Base-by-base conservation (phyloP, 352 stramenopile genomes). In the Elongisporangium senticosum region DNA sequence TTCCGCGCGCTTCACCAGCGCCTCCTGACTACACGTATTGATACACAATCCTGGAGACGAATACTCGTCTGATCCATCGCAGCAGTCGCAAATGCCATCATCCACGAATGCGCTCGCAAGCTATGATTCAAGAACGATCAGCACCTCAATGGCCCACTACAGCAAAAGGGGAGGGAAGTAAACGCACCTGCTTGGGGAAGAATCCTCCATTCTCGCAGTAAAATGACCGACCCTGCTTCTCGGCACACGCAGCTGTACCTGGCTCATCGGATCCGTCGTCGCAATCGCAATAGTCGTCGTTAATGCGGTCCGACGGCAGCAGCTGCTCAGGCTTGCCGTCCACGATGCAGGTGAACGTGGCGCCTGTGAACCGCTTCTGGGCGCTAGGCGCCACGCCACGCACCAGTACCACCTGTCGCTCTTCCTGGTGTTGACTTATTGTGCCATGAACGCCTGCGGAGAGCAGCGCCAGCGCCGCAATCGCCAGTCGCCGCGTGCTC, bases 81-180 rank as follows among this genome's bases (percentile, higher is more conserved):
- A 99, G 71, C 97, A 99, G 78, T 99, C 96, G 64, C 97, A 99
- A 56, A 99, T 82, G 10, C 90, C 93, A 68, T 99, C 97, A 48
- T 96, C 71, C 22, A 99, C 64, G 15, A 86, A 70, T 1, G 89
- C 14, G 8, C 19, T 48, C 15, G 15, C 17, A 56, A 11, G 20
- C 39, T 50, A 15, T 43, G 43, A 17, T 57, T 37, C 21, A 55
- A 58, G 26, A 24, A 51, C 48, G 8, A 7, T 60, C 7, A 56
- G 49, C 39, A 17, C 15, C 47, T 20, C 22, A 37, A 59, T 43
- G 13, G 5, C 13, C 1, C 22, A 19, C 15, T 55, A 21, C 14
- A 50, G 37, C 40, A 51, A 23, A 19, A 5, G 23, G 23, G 19
- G 19, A 15, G 4, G 24, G 21, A 1, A 2, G 28, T 19, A 53